Evolutionary conservation across 805 yeast species (phyloP), one percentile per base, ranked within the genome.

Genomic region (Candida fluviatilis): DNA sequence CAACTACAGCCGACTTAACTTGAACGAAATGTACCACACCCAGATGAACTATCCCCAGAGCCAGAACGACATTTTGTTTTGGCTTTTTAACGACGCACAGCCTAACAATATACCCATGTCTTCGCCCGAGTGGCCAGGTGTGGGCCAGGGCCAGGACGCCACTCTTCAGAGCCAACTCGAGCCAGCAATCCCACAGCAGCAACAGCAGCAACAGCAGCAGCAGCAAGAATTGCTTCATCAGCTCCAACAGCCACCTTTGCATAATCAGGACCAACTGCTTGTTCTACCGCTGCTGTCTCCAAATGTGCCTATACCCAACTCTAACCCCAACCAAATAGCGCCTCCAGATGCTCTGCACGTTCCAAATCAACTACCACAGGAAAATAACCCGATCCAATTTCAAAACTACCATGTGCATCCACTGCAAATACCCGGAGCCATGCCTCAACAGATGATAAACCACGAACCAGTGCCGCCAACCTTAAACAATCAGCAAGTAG

Each of bases 1-100:
- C n/a, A 13, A 26, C n/a, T 13, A 7, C n/a, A 26, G 15, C 29
- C 29, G 15, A 26, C n/a, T 12, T 7, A 13, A 10, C n/a, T 17
- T 37, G 3, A 23, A 17, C 11, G 38, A 34, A 18, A 24, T 34
- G 12, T 35, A 39, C 21, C 30, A 35, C n/a, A 21, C 13, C 10
- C 18, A 23, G 12, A 19, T 33, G 19, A 33, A 33, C 15, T 14
- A 33, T 2, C 60, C 61, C 8, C 69, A 62, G 21, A 48, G 56
- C 5, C 69, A 63, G 32, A 61, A 52, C 33, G 71, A 66, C 40
- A 63, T 67, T 25, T 42, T 67, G 5, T 59, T 67, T 17, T 66
- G 72, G 72, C 47, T 67, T 8, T 65, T 65, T 40, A 60, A 60
- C 3, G 69, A 64, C 14, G 46, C 57, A 8, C 50, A 55, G 5